Conservation (phyloP, 345 rosid species). For the Toxicodendron radicans region DNA sequence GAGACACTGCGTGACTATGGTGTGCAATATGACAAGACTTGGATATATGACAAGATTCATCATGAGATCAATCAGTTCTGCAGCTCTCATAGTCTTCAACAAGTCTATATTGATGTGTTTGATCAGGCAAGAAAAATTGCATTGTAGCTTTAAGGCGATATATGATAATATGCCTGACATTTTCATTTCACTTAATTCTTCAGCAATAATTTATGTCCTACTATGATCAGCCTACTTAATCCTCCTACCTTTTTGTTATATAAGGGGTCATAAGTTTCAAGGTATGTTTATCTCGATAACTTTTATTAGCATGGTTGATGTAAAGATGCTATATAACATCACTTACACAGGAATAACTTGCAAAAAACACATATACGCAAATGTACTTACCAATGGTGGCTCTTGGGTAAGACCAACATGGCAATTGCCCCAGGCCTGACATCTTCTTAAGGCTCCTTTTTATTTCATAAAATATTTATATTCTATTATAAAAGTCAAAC, state of each 20-base stretch:
- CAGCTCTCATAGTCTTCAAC: slow-evolving; percentile 89
- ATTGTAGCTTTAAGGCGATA: neutral
- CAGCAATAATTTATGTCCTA: neutral
- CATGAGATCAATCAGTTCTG: slow-evolving; percentile 99
- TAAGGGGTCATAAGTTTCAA: slow-evolving; percentile 8
- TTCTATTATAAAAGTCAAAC: too few species aligned
- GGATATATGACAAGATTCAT: slow-evolving; percentile 98
- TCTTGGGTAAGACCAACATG: too few species aligned
- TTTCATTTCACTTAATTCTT: neutral
- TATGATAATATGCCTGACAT: neutral
- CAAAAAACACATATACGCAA: too few species aligned
- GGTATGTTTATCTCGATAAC: neutral
- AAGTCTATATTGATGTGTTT: slow-evolving; percentile 94
- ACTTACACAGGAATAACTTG: too few species aligned
- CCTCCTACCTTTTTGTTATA: neutral
- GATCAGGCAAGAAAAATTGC: slow-evolving; percentile 62
- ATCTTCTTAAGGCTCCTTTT: too few species aligned
- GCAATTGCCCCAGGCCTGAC: too few species aligned
- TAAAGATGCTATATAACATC: too few species aligned
- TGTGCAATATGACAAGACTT: slow-evolving; percentile 80
- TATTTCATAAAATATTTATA: too few species aligned
- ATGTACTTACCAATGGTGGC: too few species aligned
- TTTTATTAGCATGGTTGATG: too few species aligned
- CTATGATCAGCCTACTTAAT: neutral
- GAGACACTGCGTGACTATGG: slow-evolving; percentile 86